Conservation (phyloP, 1,284 basidiomycete species). For the Phlebopus sp. region DNA sequence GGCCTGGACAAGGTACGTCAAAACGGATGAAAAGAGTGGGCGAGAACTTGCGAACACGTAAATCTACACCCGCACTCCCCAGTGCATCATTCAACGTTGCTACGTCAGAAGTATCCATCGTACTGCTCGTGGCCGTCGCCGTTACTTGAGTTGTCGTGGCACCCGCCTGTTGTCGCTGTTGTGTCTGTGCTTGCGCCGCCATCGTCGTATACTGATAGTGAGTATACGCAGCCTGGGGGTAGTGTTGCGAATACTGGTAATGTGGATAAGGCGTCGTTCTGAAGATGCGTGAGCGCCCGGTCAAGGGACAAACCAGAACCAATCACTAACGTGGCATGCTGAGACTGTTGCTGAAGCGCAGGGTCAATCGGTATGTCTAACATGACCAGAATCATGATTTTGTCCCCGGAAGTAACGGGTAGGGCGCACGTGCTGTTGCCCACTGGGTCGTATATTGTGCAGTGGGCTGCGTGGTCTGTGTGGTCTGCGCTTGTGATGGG, state of each 20-base stretch:
- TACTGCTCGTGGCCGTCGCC: constrained; percentile 19
- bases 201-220: constrained; percentile 49
- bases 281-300: constrained; percentile 7
- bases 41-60: constrained; percentile 48
- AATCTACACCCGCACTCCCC: constrained; percentile 79
- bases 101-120: constrained; percentile 62
- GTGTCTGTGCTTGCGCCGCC: constrained; percentile 24
- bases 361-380: constrained; percentile 67
- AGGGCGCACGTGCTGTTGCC: constrained; percentile 39
- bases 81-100: constrained; percentile 78
- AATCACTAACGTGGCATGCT: constrained; percentile 43
- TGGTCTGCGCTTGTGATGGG: constrained; percentile 15
- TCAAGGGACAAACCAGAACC: not conserved
- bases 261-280: constrained; percentile 43
- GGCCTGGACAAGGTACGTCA: constrained; percentile 44
- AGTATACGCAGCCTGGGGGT: constrained; percentile 49
- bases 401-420: constrained; percentile 2
- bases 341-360: constrained; percentile 59
- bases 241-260: constrained; percentile 51
- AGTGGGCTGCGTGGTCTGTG: constrained; percentile 22
- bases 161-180: constrained; percentile 30
- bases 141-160: constrained; percentile 18
- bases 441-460: constrained; percentile 39
- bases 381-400: constrained; percentile 16
- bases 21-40: not conserved